phyloP scores from a whole-genome alignment of 768 basidiomycete genomes.

The Serpula lacrymans region DNA sequence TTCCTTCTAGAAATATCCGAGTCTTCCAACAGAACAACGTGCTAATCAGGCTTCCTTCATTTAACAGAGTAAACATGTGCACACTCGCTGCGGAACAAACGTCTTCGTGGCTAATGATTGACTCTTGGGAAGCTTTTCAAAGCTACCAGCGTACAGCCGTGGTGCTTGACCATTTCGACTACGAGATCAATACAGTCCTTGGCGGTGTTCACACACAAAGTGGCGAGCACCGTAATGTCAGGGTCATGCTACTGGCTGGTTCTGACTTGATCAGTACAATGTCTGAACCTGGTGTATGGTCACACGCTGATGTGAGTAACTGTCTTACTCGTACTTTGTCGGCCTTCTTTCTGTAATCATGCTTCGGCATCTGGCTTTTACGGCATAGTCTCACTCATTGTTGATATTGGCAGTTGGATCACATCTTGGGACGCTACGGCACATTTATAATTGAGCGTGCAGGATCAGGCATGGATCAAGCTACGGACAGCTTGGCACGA shows the following conservation, averaged over 20 bases:
- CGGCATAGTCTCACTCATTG: slow-evolving; percentile 3
- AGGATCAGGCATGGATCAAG: slow-evolving; percentile 87
- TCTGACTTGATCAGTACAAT: slow-evolving; percentile 97
- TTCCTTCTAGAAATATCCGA: no score
- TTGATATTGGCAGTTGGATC: slow-evolving; percentile 66
- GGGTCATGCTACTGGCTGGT: slow-evolving; percentile 94
- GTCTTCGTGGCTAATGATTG: slow-evolving; percentile 93
- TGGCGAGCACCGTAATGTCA: slow-evolving; percentile 71
- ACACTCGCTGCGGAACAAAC: slow-evolving; percentile 87
- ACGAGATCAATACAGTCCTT: slow-evolving; percentile 83
- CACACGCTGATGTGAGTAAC: slow-evolving; percentile 80
- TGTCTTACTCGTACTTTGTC: slow-evolving; percentile 4
- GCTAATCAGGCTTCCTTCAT: slow-evolving; percentile 22
- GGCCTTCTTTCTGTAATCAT: slow-evolving; percentile 10
- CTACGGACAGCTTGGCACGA: slow-evolving; percentile 67
- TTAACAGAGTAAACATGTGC: slow-evolving; percentile 78
- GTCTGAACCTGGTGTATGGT: slow-evolving; percentile 98
- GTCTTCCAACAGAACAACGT: no score
- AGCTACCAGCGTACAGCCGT: slow-evolving; percentile 94
- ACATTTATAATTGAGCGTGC: slow-evolving; percentile 94
- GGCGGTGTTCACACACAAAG: slow-evolving; percentile 76
- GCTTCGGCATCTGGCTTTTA: slow-evolving; percentile 1
- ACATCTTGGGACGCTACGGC: slow-evolving; percentile 94
- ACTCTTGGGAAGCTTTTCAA: slow-evolving; percentile 96
- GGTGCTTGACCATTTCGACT: slow-evolving; percentile 95